These are phyloP conservation scores for Lachancea meyersii DNA, from an alignment of 805 yeast species.

Conservation along the genomic window DNA sequence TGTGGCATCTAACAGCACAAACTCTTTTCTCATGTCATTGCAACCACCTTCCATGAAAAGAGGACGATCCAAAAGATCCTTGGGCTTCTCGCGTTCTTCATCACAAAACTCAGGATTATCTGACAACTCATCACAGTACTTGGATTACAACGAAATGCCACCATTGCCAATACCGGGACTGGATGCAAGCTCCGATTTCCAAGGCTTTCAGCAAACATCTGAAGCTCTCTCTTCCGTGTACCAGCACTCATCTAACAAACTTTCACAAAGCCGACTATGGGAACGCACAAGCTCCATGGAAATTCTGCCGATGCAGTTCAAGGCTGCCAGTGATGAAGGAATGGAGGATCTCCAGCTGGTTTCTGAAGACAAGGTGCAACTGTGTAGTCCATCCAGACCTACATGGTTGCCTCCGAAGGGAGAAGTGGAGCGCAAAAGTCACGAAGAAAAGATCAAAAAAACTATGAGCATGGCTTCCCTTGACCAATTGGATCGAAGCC, in stretches of 20 bases:
- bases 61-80: conserved; percentile 1
- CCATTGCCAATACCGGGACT: conserved; percentile 47
- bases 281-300: conserved; percentile 34
- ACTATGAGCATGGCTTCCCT: conserved; percentile 32
- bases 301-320: conserved; percentile 35
- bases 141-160: conserved; percentile 34
- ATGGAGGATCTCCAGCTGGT: conserved; percentile 56
- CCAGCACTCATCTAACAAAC: conserved; percentile 33
- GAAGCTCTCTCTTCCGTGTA: conserved; percentile 39
- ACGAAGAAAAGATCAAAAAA: conserved; percentile 49
- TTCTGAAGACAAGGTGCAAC: conserved; percentile 52
- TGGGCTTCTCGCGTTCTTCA: conserved; percentile 6
- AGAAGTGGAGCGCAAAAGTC: conserved; percentile 44
- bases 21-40: conserved; percentile 22
- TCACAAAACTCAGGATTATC: conserved; percentile 4
- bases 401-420: conserved; percentile 67
- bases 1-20: conserved; percentile 36
- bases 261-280: conserved; percentile 34
- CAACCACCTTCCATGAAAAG: conserved; percentile 7
- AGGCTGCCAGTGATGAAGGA: conserved; percentile 35
- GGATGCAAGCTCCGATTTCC: conserved; percentile 24
- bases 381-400: conserved; percentile 58
- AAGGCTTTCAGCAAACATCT: conserved; percentile 33
- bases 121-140: conserved; percentile 26
- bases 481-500: conserved; percentile 28